phyloP scores from a whole-genome alignment of 192 early-diverging fungal genomes.

The Coemansia sp. region DNA sequence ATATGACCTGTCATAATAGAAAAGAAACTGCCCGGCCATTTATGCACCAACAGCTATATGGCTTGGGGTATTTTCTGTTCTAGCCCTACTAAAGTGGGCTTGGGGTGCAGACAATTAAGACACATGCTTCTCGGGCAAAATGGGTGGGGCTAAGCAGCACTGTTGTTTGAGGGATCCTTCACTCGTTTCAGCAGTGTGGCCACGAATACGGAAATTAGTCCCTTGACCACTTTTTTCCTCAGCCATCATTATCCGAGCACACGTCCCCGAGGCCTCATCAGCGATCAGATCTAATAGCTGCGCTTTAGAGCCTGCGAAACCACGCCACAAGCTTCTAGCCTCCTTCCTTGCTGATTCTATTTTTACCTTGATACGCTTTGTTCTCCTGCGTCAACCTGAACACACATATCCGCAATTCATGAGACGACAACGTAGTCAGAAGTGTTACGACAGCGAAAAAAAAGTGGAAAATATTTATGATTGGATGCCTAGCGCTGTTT shows the following conservation, averaged over 20 bases:
- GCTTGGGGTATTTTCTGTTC: not conserved
- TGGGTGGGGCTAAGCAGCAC: not conserved
- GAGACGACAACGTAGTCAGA: not conserved
- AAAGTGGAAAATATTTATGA: not conserved
- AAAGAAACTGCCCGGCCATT: not conserved
- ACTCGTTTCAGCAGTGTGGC: not conserved
- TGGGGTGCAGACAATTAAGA: not conserved
- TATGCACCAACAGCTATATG: not conserved
- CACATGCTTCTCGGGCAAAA: not conserved
- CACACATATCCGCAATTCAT: not conserved
- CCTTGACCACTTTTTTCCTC: slow-evolving; percentile 1
- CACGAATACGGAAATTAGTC: slow-evolving; percentile 4
- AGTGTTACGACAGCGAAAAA: not conserved
- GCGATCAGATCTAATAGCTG: not conserved
- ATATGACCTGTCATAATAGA: not conserved
- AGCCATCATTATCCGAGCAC: not conserved
- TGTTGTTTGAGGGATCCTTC: not conserved
- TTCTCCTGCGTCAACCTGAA: slow-evolving; percentile 1
- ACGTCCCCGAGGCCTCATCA: not conserved
- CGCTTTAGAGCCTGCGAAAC: not conserved
- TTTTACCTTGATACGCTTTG: not conserved
- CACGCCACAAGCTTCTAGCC: not conserved
- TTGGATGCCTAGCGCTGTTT: not conserved
- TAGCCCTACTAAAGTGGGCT: not conserved
- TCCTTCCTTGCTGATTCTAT: not conserved